These are phyloP conservation scores for Thelonectria discophora DNA, from an alignment of 2,329 filamentous ascomycete genomes.

Conservation along the genomic window DNA sequence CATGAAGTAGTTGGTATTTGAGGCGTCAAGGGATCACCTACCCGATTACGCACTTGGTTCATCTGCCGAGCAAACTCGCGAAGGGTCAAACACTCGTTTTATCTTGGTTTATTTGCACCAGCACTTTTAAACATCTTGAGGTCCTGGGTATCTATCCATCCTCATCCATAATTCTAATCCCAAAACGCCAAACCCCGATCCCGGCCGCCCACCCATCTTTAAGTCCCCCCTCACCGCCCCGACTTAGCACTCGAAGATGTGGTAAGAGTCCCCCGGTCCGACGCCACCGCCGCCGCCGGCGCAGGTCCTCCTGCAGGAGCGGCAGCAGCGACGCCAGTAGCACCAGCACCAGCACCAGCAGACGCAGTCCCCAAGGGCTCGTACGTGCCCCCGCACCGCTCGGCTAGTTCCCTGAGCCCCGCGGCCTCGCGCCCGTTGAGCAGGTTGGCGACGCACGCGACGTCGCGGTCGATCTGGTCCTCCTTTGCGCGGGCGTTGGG, in stretches of 20 bases:
- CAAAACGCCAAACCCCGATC: neutral
- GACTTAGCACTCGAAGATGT: neutral
- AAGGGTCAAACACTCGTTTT: too few relatives aligned
- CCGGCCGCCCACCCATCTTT: neutral
- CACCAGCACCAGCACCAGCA: slow-evolving; percentile 14
- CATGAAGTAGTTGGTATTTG: too few relatives aligned
- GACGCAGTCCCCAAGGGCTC: slow-evolving; percentile 36
- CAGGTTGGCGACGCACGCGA: slow-evolving; percentile 47
- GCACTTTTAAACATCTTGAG: slow-evolving; percentile 12
- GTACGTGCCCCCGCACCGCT: slow-evolving; percentile 50
- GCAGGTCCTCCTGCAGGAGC: neutral
- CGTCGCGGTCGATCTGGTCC: slow-evolving; percentile 49
- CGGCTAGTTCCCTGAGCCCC: slow-evolving; percentile 48
- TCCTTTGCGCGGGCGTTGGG: slow-evolving; percentile 48
- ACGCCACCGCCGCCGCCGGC: too few relatives aligned
- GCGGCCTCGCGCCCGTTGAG: slow-evolving; percentile 48
- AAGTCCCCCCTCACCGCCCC: neutral
- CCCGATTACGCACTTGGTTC: too few relatives aligned
- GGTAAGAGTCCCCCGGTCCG: too few relatives aligned
- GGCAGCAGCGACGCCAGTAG: neutral
- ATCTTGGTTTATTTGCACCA: neutral
- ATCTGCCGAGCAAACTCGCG: too few relatives aligned
- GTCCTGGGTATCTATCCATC: slow-evolving; percentile 29
- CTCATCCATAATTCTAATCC: slow-evolving; percentile 5
- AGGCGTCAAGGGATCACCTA: too few relatives aligned